Conservation (phyloP, 768 basidiomycete species). For the Naganishia antarctica region DNA sequence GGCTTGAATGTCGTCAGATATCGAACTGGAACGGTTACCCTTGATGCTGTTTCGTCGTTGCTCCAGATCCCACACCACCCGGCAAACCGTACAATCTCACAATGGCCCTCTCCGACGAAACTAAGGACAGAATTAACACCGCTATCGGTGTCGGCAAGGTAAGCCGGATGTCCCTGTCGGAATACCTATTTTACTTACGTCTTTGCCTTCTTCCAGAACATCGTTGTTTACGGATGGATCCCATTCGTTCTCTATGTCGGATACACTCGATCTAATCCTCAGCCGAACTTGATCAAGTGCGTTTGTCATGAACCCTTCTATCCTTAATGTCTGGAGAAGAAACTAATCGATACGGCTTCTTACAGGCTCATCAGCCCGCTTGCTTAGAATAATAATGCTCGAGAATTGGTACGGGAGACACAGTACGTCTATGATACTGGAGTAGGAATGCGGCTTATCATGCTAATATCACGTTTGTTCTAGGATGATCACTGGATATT, state of each 20-base stretch:
- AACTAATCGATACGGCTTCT: neutral
- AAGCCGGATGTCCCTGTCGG: no score
- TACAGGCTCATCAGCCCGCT: constrained; percentile 31
- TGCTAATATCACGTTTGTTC: neutral
- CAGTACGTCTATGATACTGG: neutral
- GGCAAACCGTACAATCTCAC: neutral
- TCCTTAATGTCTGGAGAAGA: no score
- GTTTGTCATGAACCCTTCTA: constrained; percentile 46
- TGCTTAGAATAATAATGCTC: constrained; percentile 4
- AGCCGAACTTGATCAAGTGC: constrained; percentile 91
- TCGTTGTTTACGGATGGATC: constrained; percentile 93
- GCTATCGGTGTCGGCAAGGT: constrained; percentile 48
- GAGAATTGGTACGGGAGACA: neutral
- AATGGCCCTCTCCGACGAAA: constrained; percentile 39
- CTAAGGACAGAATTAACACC: constrained; percentile 47
- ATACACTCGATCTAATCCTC: constrained; percentile 84
- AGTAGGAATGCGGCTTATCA: neutral
- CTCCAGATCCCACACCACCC: neutral
- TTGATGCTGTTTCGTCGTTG: no score
- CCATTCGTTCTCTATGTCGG: constrained; percentile 94
- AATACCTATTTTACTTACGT: neutral
- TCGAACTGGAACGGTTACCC: no score
- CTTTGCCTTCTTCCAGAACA: constrained; percentile 56
- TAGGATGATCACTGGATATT: neutral
- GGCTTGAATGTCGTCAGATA: no score